Evolutionary conservation across 768 basidiomycete genomes (phyloP), one percentile per base, ranked within the genome.

Genomic region (Kwoniella dendrophila): DNA sequence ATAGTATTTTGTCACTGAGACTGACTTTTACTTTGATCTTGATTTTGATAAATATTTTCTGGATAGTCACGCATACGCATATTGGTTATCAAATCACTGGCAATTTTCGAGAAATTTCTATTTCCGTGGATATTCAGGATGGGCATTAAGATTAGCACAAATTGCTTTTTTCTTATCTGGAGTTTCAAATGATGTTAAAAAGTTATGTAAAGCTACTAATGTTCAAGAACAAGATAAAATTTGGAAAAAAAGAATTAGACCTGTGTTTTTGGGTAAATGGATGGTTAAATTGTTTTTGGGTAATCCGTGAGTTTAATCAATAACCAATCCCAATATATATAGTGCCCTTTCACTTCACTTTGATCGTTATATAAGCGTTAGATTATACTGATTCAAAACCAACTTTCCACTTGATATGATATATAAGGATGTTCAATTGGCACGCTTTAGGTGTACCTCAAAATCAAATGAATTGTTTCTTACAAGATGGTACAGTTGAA

Each of bases 381-480:
- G 24, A 56, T 38, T 4, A 10, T 41, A 16, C n/a, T 22, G 26
- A 40, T 32, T 34, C 12, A 27, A 52, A 6, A 14, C 45, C 45
- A 51, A 51, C 3, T 32, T 29, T 11, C 12, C 44, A 47, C 10
- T n/a, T 47, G 2, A 12, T n/a, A 24, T 33, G 16, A 62, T 24
- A 41, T 12, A 34, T 18, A 44, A 61, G 69, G 26, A 69, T 58
- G 72, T 87, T 86, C 75, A 87, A 86, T 64, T 90, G 89, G 89
- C 88, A 88, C 69, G 88, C 88, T 0, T 79, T 90, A 24, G 89
- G 89, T 16, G 89, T 90, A 3, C 88, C 89, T 3, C 78, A 82
- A 64, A 87, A 87, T 69, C 87, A 89, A 78, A 82, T 86, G 63
- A 80, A 81, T 59, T 85, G 86, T 83, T 78, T 88, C 55, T 68